Evolutionary conservation across 1,139 yeast genomes (phyloP), one percentile per base, ranked within the genome.

Genomic region (Yamadazyma mexicana): DNA sequence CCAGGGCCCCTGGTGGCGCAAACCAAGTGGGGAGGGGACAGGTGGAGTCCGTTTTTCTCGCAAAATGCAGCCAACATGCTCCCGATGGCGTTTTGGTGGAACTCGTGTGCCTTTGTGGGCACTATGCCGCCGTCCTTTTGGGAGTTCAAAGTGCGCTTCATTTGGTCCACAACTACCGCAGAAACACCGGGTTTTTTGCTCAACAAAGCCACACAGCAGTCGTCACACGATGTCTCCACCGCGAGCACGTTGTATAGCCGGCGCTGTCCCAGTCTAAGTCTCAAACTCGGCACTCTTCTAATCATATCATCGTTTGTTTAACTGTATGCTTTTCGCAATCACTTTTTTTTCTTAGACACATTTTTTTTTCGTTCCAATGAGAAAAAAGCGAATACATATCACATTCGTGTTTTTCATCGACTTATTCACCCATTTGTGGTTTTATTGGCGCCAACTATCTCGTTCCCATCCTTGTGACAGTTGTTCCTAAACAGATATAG

Each of bases 1-100:
- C 99, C 99, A 0, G 99, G 99, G 0, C 99, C 99, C 50, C 95
- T 66, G 0, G 99, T 92, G 8, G 85, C 96, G 58, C 96, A 86
- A 2, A 92, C 74, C 33, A 92, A 56, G 55, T 87, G 96, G 0
- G 95, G 89, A 1, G 75, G 74, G 6, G 56, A 53, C 0, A 27
- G 42, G 8, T 48, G 40, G 11, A 70, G 30, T 2, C 45, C 43
- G 43, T 71, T 59, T 34, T 58, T 57, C 0, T 30, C 20, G 30
- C 64, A 58, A 35, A 72, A 59, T 1, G 52, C 57, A 7, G 37
- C 39, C 0, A 64, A 62, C 45, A 69, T 45, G 2, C 38, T 35
- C 0, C 60, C 66, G 14, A 91, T 61, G 15, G 66, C 62, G 17
- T 58, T 46, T 48, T 87, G 85, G 56, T 92, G 98, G 54, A 87